phyloP scores from a whole-genome alignment of 192 early-diverging fungal species.

The Diversispora epigaea region DNA sequence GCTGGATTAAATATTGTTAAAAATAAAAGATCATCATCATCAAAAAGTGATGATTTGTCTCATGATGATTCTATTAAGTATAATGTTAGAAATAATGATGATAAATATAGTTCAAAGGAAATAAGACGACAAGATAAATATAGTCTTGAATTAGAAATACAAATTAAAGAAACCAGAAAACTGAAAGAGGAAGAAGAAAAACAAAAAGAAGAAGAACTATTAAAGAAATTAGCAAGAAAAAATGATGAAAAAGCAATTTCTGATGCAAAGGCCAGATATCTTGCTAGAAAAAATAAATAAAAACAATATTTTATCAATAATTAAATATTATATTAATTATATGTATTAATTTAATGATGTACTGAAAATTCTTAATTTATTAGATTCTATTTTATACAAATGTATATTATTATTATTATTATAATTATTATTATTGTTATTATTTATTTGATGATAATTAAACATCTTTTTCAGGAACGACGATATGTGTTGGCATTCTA shows the following conservation, averaged over 20 bases:
- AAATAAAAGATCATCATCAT: conserved; percentile 34
- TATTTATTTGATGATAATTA: neutral
- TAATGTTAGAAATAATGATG: conserved; percentile 34
- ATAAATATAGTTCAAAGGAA: conserved; percentile 4
- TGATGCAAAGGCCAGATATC: conserved; percentile 44
- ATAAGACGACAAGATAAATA: conserved; percentile 31
- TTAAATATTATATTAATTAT: too few species aligned
- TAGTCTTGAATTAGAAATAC: conserved; percentile 42
- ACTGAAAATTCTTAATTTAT: too few species aligned
- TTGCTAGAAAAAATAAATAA: conserved; percentile 50
- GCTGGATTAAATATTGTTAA: conserved; percentile 66
- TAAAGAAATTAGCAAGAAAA: conserved; percentile 36
- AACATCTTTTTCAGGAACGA: neutral
- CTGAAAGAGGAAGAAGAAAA: conserved; percentile 45
- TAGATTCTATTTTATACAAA: too few species aligned
- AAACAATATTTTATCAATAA: neutral
- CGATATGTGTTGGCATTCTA: conserved; percentile 55
- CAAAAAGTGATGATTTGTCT: neutral
- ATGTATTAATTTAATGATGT: too few species aligned
- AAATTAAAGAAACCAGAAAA: conserved; percentile 47
- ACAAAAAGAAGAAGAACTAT: conserved; percentile 46
- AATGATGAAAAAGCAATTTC: conserved; percentile 39
- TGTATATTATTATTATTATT: too few species aligned
- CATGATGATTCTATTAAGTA: conserved; percentile 36
- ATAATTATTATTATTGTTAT: too few species aligned